Conservation (phyloP, 2,329 filamentous ascomycete species). For the Fusarium incarnatum region DNA sequence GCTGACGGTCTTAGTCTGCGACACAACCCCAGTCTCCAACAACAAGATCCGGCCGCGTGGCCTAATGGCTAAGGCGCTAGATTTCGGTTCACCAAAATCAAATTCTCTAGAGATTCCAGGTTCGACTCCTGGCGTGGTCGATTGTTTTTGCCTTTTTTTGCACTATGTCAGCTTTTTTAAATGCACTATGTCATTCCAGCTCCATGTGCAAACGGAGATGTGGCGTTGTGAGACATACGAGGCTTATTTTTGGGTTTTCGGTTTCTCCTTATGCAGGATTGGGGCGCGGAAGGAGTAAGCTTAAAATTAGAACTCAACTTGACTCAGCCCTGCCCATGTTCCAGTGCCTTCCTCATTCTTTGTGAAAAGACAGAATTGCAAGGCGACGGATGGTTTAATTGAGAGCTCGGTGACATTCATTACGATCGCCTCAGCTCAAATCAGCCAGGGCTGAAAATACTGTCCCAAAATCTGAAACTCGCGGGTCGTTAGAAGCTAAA, state of each 20-base stretch:
- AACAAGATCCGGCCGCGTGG: slow-evolving; percentile 48
- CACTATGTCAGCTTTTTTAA: background rate
- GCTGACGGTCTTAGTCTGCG: rapidly evolving
- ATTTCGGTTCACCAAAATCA: slow-evolving; percentile 46
- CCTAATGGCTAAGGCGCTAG: slow-evolving; percentile 54
- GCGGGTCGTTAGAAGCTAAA: slow-evolving; percentile 12
- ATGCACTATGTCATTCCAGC: background rate
- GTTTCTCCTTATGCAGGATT: slow-evolving; percentile 1
- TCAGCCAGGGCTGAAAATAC: background rate
- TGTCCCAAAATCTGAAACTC: slow-evolving; percentile 11
- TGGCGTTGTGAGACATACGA: background rate
- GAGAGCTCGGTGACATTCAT: background rate
- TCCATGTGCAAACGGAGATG: background rate
- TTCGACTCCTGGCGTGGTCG: slow-evolving; percentile 54
- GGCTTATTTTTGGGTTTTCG: background rate
- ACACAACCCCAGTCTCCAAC: background rate
- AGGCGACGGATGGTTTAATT: background rate
- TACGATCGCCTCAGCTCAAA: slow-evolving; percentile 14
- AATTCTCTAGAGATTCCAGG: slow-evolving; percentile 52
- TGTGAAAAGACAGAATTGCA: background rate
- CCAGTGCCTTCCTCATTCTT: background rate
- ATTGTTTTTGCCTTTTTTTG: background rate
- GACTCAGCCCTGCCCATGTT: background rate
- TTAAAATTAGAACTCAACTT: background rate
- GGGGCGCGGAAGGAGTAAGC: background rate